phyloP scores from a whole-genome alignment of 495 filamentous ascomycete genomes.

The Podospora pseudocomata region DNA sequence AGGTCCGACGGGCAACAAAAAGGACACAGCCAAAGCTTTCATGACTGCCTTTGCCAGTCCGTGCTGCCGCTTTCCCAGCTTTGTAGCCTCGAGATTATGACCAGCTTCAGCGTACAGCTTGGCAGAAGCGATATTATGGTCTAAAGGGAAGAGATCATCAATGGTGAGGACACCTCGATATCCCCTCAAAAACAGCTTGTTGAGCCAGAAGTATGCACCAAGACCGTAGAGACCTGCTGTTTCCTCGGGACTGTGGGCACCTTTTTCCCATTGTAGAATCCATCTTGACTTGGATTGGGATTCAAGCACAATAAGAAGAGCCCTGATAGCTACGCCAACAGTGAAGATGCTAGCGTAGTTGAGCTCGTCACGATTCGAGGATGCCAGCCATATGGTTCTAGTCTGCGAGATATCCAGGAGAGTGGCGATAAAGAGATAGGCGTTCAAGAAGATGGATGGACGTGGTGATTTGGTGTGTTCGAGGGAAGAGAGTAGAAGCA shows the following conservation, averaged over 20 bases:
- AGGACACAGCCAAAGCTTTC: conserved; percentile 24
- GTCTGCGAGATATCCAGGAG: conserved; percentile 55
- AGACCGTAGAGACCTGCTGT: conserved; percentile 46
- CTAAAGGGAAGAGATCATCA: conserved; percentile 25
- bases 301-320: conserved; percentile 52
- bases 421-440: conserved; percentile 58
- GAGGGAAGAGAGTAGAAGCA: conserved; percentile 47
- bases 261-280: conserved; percentile 25
- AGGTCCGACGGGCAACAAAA: conserved; percentile 33
- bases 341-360: conserved; percentile 46
- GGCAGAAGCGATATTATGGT: conserved; percentile 32
- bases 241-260: conserved; percentile 50
- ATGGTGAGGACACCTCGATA: conserved; percentile 21
- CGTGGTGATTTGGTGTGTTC: conserved; percentile 54
- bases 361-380: conserved; percentile 25
- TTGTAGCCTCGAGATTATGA: conserved; percentile 13
- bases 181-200: conserved; percentile 21
- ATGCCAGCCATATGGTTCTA: conserved; percentile 58
- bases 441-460: conserved; percentile 58
- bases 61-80: conserved; percentile 12
- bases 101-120: conserved; percentile 11
- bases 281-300: conserved; percentile 49
- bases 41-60: conserved; percentile 23
- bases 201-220: conserved; percentile 27
- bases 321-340: conserved; percentile 45